phyloP scores from a whole-genome alignment of 768 basidiomycete genomes.

The Asterophora parasitica region DNA sequence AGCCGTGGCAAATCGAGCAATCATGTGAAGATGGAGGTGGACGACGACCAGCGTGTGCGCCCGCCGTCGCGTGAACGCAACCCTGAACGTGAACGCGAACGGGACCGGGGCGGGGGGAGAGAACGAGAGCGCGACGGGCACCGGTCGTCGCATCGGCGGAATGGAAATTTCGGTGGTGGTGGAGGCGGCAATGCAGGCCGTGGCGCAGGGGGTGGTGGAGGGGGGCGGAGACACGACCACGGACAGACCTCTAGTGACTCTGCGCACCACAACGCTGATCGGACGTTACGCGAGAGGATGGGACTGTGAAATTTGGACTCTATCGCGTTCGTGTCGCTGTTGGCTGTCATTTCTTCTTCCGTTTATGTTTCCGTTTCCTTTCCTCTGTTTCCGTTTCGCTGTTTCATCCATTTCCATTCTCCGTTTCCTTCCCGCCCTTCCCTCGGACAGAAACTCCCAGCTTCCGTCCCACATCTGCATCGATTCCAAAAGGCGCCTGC shows the following conservation, averaged over 20 bases:
- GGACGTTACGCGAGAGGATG: conserved; percentile 84
- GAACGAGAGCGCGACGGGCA: conserved; percentile 29
- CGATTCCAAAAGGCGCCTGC: conserved; percentile 9
- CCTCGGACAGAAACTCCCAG: conserved; percentile 13
- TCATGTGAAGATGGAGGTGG: conserved; percentile 48
- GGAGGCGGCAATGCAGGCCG: conserved; percentile 30
- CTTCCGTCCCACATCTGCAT: not conserved
- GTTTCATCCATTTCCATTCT: too few species aligned
- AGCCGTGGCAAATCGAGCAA: conserved; percentile 17
- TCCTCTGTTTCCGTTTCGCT: too few species aligned
- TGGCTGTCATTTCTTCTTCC: not conserved
- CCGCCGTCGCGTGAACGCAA: conserved; percentile 38
- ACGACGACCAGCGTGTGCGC: conserved; percentile 44
- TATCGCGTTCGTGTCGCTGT: not conserved
- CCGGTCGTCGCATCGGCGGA: conserved; percentile 30
- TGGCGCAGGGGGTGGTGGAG: conserved; percentile 13
- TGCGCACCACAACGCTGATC: conserved; percentile 44
- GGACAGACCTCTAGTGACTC: conserved; percentile 27
- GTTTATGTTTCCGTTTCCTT: not conserved
- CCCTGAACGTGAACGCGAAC: conserved; percentile 33
- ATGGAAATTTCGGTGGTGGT: conserved; percentile 28
- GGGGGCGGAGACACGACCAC: conserved; percentile 30
- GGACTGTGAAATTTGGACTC: conserved; percentile 46
- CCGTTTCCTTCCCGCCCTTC: not conserved
- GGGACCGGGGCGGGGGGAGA: conserved; percentile 35